Base-by-base conservation (phyloP, 2,329 filamentous ascomycete species). In the Ilyonectria destructans region DNA sequence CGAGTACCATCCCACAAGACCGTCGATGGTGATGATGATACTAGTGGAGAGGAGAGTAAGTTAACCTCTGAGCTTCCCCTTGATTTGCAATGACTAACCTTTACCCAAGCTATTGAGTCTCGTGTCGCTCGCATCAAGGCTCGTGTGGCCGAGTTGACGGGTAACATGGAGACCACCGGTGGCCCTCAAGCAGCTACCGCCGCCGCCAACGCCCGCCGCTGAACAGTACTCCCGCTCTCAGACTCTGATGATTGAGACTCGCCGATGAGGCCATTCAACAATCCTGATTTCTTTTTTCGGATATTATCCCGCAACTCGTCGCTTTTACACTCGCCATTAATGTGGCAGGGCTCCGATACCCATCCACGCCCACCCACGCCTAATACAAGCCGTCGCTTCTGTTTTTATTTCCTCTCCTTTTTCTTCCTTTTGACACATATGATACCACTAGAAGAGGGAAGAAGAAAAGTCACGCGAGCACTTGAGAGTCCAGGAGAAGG, bases 111-210 rank as follows among this genome's bases (percentile, higher is more conserved):
- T 40, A 98, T 98, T 77, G 96, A 99, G 82, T 95, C 95, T 56
- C 93, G 96, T 73, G 96, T 98, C 67, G 96, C 96, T 56, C 93
- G 96, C 71, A 99, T 99, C 88, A 98, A 98, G 84, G 96, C 96
- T 68, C 92, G 96, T 69, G 96, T 99, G 66, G 96, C 96, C 59
- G 95, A 98, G 81, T 84, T 99, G 75, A 99, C 96, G 2, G 92
- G 92, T 75, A 93, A 93, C 81, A 93, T 93, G 88, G 93, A 96
- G 77, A 85, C 82, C 49, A 80, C 80, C 37, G 77, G 75, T 46
- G 80, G 77, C 7, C 84, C 87, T 29, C 74, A 78, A 23, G 58
- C 72, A 37, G 52, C 68, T 45, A 55, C 66, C 35, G 35, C 71
- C n/a, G 56, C 73, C 31, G 58, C 69, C 37, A 59, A 65, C 33